phyloP scores from a whole-genome alignment of 2,329 filamentous ascomycete species.

The Fusarium piperis region DNA sequence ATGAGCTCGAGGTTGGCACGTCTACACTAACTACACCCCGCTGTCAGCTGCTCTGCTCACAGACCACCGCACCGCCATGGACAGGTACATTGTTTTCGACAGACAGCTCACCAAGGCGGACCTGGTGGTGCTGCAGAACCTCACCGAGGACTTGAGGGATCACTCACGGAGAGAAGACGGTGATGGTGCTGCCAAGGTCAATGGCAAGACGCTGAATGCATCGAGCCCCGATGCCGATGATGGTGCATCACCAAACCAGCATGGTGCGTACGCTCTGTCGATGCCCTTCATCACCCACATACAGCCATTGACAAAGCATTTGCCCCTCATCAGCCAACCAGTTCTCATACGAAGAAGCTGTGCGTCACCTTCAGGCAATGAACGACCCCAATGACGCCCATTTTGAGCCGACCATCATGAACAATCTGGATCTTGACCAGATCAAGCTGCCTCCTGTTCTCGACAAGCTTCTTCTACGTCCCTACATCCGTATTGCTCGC shows the following conservation, averaged over 20 bases:
- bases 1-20: background rate
- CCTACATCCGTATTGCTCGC: conserved; percentile 67
- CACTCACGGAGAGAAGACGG: conserved; percentile 1
- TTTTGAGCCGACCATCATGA: conserved; percentile 25
- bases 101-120: background rate
- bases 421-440: conserved; percentile 24
- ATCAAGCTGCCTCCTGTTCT: conserved; percentile 25
- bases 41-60: background rate
- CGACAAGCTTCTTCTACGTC: conserved; percentile 56
- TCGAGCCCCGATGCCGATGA: background rate
- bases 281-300: background rate
- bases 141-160: conserved; percentile 26
- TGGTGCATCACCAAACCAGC: background rate
- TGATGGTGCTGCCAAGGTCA: background rate
- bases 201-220: background rate
- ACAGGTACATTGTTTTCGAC: conserved; percentile 1
- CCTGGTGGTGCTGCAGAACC: conserved; percentile 6
- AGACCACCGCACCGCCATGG: background rate
- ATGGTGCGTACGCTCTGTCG: conserved; percentile 12
- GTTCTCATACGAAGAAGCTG: conserved; percentile 21
- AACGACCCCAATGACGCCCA: conserved; percentile 28
- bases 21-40: background rate
- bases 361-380: conserved; percentile 24
- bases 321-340: background rate
- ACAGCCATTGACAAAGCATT: background rate